phyloP scores from a whole-genome alignment of 2,329 filamentous ascomycete genomes.

The Amylocarpus encephaloides region DNA sequence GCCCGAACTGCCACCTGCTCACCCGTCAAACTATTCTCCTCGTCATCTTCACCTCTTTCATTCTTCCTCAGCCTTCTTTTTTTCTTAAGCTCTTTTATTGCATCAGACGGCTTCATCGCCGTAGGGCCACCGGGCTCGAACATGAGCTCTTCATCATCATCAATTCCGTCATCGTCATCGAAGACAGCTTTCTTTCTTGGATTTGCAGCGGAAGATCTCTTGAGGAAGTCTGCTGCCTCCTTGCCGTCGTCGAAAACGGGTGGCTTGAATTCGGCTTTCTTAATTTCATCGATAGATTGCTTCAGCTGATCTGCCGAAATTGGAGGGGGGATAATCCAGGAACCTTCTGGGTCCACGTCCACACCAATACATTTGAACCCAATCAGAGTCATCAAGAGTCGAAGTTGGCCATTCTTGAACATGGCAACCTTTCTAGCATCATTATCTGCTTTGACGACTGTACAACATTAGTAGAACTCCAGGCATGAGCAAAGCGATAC shows the following conservation, averaged over 20 bases:
- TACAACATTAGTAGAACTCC: slow-evolving; percentile 20
- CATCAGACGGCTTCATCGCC: slow-evolving; percentile 45
- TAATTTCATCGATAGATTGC: slow-evolving; percentile 65
- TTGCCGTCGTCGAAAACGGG: slow-evolving; percentile 67
- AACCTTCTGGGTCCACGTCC: slow-evolving; percentile 64
- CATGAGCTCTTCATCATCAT: slow-evolving; percentile 44
- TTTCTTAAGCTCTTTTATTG: slow-evolving; percentile 51
- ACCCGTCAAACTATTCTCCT: slow-evolving; percentile 45
- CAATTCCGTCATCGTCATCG: slow-evolving; percentile 59
- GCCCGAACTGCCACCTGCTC: slow-evolving; percentile 55
- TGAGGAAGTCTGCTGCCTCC: slow-evolving; percentile 68
- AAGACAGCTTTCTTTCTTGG: slow-evolving; percentile 53
- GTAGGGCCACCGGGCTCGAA: slow-evolving; percentile 68
- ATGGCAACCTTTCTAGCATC: slow-evolving; percentile 65
- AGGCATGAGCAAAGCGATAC: not conserved
- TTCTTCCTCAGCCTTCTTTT: slow-evolving; percentile 42
- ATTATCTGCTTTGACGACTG: slow-evolving; percentile 44
- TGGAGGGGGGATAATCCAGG: slow-evolving; percentile 69
- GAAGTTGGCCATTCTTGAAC: slow-evolving; percentile 83
- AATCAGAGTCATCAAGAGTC: slow-evolving; percentile 72
- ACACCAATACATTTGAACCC: slow-evolving; percentile 56
- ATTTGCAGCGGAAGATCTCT: slow-evolving; percentile 53
- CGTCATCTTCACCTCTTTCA: slow-evolving; percentile 35
- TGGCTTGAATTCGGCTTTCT: slow-evolving; percentile 71
- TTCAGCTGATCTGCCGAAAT: slow-evolving; percentile 60